Evolutionary conservation across 306 rosid species (phyloP).

Genomic region (Sindora glabra): DNA sequence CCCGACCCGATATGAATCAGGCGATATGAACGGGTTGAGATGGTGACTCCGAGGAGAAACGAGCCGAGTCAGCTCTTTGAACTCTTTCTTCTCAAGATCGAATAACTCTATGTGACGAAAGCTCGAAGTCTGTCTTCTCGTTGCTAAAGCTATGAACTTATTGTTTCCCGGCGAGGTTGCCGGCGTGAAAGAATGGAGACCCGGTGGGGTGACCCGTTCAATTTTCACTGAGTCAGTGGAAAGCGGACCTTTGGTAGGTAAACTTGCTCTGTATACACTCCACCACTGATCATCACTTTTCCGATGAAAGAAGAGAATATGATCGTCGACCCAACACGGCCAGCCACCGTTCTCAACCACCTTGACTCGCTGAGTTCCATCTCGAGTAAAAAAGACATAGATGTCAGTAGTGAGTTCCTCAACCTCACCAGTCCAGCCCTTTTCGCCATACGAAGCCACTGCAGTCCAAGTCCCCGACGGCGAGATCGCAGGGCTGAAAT

Average conservation of each 20-base stretch:
- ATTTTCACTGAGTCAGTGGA: constrained; percentile 34
- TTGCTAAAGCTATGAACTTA: constrained; percentile 70
- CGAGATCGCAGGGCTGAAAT: constrained; percentile 76
- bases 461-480: constrained; percentile 79
- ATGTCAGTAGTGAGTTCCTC: constrained; percentile 75
- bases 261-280: constrained; percentile 64
- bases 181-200: constrained; percentile 80
- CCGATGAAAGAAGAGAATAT: constrained; percentile 71
- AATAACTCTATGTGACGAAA: constrained; percentile 78
- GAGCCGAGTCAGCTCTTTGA: constrained; percentile 55
- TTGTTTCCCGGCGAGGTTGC: constrained; percentile 68
- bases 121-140: constrained; percentile 48
- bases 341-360: constrained; percentile 84
- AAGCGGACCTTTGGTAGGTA: constrained; percentile 30
- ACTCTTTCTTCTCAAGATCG: constrained; percentile 39
- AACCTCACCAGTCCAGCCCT: constrained; percentile 75
- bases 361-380: constrained; percentile 59
- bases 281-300: constrained; percentile 68
- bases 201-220: constrained; percentile 78
- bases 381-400: constrained; percentile 59
- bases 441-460: constrained; percentile 65
- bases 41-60: constrained; percentile 60
- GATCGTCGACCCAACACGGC: constrained; percentile 80
- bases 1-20: constrained; percentile 56
- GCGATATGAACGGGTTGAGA: constrained; percentile 77